Evolutionary conservation across 495 filamentous ascomycete species (phyloP).

Genomic region (Penicillium riverlandense): DNA sequence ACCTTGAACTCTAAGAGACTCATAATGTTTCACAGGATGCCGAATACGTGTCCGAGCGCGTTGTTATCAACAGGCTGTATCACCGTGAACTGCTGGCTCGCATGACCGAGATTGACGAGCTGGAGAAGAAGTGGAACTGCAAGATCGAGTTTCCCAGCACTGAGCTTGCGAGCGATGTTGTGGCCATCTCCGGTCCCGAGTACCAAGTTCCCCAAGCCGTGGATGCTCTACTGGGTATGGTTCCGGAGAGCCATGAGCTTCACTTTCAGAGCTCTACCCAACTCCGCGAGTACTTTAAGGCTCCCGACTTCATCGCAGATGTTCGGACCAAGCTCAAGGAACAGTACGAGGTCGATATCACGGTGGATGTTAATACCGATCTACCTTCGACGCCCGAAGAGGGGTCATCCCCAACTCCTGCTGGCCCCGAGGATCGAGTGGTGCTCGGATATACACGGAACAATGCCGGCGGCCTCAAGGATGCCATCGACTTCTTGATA

Average conservation of each 20-base stretch:
- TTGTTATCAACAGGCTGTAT: constrained; percentile 89
- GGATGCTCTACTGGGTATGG: constrained; percentile 93
- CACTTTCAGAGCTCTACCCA: constrained; percentile 66
- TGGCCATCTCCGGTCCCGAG: constrained; percentile 90
- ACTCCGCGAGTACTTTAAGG: constrained; percentile 71
- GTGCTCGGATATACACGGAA: constrained; percentile 84
- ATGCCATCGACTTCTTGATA: constrained; percentile 92
- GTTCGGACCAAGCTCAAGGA: constrained; percentile 75
- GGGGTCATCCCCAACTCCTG: constrained; percentile 27
- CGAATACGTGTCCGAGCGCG: constrained; percentile 88
- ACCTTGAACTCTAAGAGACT: not conserved
- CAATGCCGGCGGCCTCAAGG: constrained; percentile 90
- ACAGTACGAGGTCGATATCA: constrained; percentile 85
- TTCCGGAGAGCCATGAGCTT: constrained; percentile 90
- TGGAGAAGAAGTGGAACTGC: constrained; percentile 98
- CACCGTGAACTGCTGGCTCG: constrained; percentile 88
- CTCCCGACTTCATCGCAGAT: constrained; percentile 66
- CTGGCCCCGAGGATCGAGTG: constrained; percentile 44
- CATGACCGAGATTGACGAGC: constrained; percentile 79
- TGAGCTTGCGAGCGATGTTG: constrained; percentile 91
- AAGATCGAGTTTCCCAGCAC: constrained; percentile 96
- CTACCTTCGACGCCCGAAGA: constrained; percentile 20
- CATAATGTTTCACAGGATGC: constrained; percentile 55
- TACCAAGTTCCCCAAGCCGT: constrained; percentile 95
- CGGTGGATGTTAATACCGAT: constrained; percentile 48